phyloP scores from a whole-genome alignment of 306 rosid genomes.

The Biancaea sappan region DNA sequence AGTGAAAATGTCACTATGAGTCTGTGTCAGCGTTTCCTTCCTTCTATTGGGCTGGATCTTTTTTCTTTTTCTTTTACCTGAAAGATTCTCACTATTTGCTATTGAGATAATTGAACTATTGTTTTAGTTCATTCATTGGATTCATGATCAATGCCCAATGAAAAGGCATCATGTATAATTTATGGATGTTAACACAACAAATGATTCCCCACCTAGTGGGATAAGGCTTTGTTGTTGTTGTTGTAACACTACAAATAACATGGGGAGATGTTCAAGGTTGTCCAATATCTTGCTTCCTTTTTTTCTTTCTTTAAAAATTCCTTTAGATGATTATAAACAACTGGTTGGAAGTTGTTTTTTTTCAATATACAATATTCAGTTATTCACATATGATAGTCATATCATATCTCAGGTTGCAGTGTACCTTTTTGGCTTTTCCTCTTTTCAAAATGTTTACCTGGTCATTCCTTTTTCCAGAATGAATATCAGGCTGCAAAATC shows the following conservation, averaged over 20 bases:
- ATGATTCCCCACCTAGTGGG: no score
- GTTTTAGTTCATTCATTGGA: conserved; percentile 9
- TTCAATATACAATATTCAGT: not conserved
- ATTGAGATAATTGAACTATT: not conserved
- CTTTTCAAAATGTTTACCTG: conserved; percentile 13
- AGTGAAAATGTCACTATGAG: not conserved
- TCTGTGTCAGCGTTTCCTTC: conserved; percentile 14
- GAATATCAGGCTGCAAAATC: conserved; percentile 78
- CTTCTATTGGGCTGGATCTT: conserved; percentile 4
- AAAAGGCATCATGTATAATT: conserved; percentile 22
- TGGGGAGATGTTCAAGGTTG: not conserved
- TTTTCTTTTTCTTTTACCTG: not conserved
- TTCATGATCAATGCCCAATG: conserved; percentile 6
- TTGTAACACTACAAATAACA: not conserved
- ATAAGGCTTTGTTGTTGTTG: no score
- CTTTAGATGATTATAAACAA: not conserved
- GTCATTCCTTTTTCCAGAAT: conserved; percentile 53
- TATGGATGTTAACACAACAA: not conserved
- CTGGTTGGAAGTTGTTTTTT: not conserved
- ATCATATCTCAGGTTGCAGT: conserved; percentile 30
- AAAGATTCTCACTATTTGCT: conserved; percentile 7
- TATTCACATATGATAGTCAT: conserved; percentile 13
- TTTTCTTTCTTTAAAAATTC: not conserved
- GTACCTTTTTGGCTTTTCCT: not conserved
- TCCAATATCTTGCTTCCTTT: conserved; percentile 9